These are phyloP conservation scores for Zymoseptoria passerinii DNA, from an alignment of 2,329 filamentous ascomycete species.

Conservation along the genomic window DNA sequence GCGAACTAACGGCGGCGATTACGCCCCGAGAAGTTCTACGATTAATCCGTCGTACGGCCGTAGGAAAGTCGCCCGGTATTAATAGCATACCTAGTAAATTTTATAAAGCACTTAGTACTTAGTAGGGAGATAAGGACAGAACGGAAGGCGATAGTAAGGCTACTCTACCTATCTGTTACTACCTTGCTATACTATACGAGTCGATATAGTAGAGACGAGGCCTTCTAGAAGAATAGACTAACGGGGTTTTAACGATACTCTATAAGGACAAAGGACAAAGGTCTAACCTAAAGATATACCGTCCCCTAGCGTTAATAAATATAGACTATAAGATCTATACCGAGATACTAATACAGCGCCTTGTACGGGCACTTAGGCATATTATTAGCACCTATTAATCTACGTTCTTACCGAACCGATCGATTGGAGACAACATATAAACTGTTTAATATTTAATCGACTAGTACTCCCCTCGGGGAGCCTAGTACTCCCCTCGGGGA, in stretches of 20 bases:
- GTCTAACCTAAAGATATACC: conserved; percentile 1
- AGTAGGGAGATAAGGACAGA: neutral
- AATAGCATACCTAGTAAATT: conserved; percentile 1
- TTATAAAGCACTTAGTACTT: neutral
- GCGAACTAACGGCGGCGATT: neutral
- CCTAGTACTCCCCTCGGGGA: too few species aligned
- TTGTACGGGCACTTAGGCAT: neutral
- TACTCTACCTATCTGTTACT: neutral
- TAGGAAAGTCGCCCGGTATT: conserved; percentile 1
- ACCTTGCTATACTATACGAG: neutral
- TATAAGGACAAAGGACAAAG: neutral
- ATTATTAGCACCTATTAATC: neutral
- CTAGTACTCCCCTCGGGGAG: neutral
- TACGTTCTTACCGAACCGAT: neutral
- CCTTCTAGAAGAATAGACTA: neutral
- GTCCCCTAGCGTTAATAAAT: neutral
- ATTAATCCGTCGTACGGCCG: neutral
- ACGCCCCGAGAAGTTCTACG: neutral
- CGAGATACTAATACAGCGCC: neutral
- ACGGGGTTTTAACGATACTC: neutral
- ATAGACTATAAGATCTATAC: conserved; percentile 2
- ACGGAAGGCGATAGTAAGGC: neutral
- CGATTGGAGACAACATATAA: neutral
- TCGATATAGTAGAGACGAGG: neutral
- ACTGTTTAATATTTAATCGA: neutral